Conservation (phyloP, 345 rosid genomes). For the Cardiospermum halicacabum region DNA sequence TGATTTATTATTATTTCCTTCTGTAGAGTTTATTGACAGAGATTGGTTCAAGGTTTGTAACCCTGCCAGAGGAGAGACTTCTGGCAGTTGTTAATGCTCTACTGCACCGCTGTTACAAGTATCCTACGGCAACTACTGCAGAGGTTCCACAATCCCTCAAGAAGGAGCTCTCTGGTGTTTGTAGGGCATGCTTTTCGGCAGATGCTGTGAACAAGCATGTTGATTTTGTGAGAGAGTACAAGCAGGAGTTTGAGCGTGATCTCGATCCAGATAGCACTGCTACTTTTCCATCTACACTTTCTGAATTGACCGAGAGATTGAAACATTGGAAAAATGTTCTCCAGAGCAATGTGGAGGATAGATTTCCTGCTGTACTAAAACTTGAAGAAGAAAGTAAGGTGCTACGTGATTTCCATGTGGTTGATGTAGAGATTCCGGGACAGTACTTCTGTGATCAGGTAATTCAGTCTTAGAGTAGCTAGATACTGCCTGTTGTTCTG, state of each 20-base stretch:
- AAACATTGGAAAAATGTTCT: constrained; percentile 98
- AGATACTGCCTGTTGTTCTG: neutral
- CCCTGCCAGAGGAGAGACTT: constrained; percentile 96
- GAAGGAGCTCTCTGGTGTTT: constrained; percentile 97
- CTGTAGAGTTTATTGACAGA: constrained; percentile 89
- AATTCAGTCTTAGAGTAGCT: neutral
- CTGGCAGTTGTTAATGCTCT: constrained; percentile 96
- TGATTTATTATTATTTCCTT: constrained; percentile 9
- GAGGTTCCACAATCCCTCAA: constrained; percentile 99
- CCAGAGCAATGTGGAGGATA: constrained; percentile 97
- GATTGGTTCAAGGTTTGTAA: constrained; percentile 94
- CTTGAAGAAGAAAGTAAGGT: constrained; percentile 97
- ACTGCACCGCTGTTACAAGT: constrained; percentile 98
- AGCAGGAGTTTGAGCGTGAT: constrained; percentile 95
- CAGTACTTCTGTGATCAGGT: constrained; percentile 98
- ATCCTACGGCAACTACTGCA: constrained; percentile 93
- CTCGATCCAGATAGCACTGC: constrained; percentile 93
- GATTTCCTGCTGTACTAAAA: constrained; percentile 92
- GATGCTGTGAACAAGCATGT: constrained; percentile 97
- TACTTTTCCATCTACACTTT: constrained; percentile 90
- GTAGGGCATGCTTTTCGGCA: constrained; percentile 98
- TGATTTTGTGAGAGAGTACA: constrained; percentile 96
- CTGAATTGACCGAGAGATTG: constrained; percentile 81
- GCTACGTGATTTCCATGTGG: constrained; percentile 87
- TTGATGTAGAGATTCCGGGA: constrained; percentile 99